Conservation (phyloP, 305 asterid genomes). For the Solanum aculeatissimum region DNA sequence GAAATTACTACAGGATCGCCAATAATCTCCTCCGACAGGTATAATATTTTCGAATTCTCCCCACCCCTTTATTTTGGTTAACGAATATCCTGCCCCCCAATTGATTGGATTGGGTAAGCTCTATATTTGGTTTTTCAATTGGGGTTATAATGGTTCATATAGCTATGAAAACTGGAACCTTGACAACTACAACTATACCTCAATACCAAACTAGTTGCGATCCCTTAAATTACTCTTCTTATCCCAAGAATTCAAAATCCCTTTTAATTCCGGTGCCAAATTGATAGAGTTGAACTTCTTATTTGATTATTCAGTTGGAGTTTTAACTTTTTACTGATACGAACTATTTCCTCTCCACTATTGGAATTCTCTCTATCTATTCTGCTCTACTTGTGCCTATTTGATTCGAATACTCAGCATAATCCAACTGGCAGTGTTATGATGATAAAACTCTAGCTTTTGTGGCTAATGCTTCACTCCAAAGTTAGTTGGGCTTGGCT, state of each 20-base stretch:
- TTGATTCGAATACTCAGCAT: neutral
- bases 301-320: neutral
- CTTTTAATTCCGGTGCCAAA: neutral
- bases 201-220: neutral
- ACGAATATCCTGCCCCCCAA: neutral
- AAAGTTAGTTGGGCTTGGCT: neutral
- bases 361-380: neutral
- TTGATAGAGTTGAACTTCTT: neutral
- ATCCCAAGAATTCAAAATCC: neutral
- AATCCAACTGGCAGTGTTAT: neutral
- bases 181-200: neutral
- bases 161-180: neutral
- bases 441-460: neutral
- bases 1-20: slow-evolving; percentile 80
- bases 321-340: neutral
- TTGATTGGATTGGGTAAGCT: neutral
- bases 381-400: neutral
- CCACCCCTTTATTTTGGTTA: neutral
- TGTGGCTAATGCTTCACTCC: neutral
- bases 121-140: neutral
- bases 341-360: neutral
- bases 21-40: slow-evolving; percentile 86
- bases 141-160: neutral
- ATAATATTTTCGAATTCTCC: neutral
- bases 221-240: neutral